Base-by-base conservation (phyloP, 169 alveolate genomes). In the Toxoplasma gondii region DNA sequence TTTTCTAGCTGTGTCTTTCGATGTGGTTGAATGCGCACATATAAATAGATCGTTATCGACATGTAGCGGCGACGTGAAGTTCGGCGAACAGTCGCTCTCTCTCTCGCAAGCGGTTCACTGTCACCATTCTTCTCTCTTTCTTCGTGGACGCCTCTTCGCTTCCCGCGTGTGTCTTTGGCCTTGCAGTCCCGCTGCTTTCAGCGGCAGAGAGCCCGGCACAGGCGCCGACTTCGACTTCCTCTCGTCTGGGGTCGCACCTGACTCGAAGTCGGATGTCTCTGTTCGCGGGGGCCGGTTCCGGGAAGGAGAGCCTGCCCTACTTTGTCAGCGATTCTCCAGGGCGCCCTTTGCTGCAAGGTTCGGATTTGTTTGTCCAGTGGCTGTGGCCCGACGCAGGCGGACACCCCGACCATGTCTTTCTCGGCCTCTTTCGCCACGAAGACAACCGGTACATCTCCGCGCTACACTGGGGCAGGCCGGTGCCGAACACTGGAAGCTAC, bases 401-500 rank as follows among this genome's bases (percentile, higher is more conserved):
- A 67, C 81, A 88, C 36, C 97, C 97, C 0, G 96, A 96, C 34
- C 93, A 94, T 39, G 78, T 96, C 34, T 88, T 83, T 54, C 49
- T 96, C 29, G 94, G 88, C 44, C 82, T 96, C 31, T 96, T 96
- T 83, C 94, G 87, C 78, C 97, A 96, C 87, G 84, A 36, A 19
- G 92, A 95, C 29, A 93, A 93, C 45, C 70, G 83, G 4, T 93
- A 74, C 84, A 67, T 96, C 78, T 45, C 90, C 58, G 90, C 97
- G 16, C 94, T 96, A 0, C 97, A 96, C 82, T 94, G 97, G 91
- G 96, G 95, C 2, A 83, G 91, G 39, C 74, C 97, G 36, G 64
- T 96, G 16, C 97, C 97, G 24, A 96, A 96, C 88, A 96, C 96
- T 38, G 97, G 97, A 17, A 96, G 96, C 84, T 95, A 93, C 93